Evolutionary conservation across 352 stramenopile species (phyloP), one percentile per base, ranked within the genome.

Genomic region (Ochromonadaceae sp.): DNA sequence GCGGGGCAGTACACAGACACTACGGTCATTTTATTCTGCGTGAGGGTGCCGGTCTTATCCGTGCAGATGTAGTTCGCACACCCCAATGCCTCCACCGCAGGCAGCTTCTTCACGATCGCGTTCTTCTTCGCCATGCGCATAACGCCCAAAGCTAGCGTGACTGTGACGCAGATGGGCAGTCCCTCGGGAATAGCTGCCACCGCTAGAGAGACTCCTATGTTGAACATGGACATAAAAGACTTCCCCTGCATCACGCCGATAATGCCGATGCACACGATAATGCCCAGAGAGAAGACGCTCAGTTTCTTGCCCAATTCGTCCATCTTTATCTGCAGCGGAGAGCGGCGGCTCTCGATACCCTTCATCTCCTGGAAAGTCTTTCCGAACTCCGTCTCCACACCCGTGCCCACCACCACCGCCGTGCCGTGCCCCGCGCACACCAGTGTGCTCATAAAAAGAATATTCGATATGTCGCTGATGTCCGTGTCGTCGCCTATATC

Each of bases 131-230:
- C 90, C 92, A 99, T 98, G 57, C 92, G 82, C 48, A 94, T 81
- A 26, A 96, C 94, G 9, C 91, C 90, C 4, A 98, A 76, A 2
- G 90, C 88, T 59, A 98, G 77, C 32, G 91, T 98, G 3, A 89
- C 79, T 10, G 91, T 98, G 50, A 98, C 93, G 58, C 95, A 95
- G 28, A 95, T 95, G 9, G 90, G 91, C 9, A 98, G 77, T 38
- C 93, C 92, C 78, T 98, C 91, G 1, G 94, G 94, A 57, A 99
- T 98, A 2, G 92, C 92, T 1, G 93, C 93, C 0, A 99, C 94
- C 2, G 92, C 92, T 25, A 99, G 78, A 70, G 85, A 95, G 2
- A 96, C 86, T 17, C 88, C 89, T 55, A 97, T 95, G 58, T 92
- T 91, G 31, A 98, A 83, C 74, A 96, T 96, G 53, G 90, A 84